phyloP scores from a whole-genome alignment of 2,329 filamentous ascomycete species.

The Hymenoscyphus salicellus region DNA sequence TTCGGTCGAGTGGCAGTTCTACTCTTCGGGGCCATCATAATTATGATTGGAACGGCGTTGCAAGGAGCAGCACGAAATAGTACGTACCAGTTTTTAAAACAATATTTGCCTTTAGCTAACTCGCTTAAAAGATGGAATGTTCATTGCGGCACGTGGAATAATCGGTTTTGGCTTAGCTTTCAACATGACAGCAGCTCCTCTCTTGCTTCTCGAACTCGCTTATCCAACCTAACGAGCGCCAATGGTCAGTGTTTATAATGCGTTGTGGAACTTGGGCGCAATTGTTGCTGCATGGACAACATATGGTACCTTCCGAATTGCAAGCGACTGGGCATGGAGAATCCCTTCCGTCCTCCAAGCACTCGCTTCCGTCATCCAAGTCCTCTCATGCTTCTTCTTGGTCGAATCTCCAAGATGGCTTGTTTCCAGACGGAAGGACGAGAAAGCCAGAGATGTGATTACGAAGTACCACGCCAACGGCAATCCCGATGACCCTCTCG shows the following conservation, averaged over 20 bases:
- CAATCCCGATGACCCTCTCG: constrained; percentile 45
- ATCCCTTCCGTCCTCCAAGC: constrained; percentile 26
- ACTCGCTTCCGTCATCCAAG: constrained; percentile 20
- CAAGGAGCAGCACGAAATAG: constrained; percentile 25
- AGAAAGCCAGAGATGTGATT: constrained; percentile 51
- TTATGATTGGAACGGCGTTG: constrained; percentile 19
- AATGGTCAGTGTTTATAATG: constrained; percentile 37
- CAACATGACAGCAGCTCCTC: constrained; percentile 35
- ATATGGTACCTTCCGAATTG: constrained; percentile 19
- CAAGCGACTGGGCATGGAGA: constrained; percentile 27
- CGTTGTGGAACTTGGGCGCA: constrained; percentile 10
- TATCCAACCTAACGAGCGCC: constrained; percentile 39
- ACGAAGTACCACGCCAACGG: constrained; percentile 55
- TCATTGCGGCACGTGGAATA: constrained; percentile 36
- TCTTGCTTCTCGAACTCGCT: constrained; percentile 38
- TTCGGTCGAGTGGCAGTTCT: constrained; percentile 23
- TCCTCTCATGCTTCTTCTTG: constrained; percentile 16
- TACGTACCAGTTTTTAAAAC: constrained; percentile 4
- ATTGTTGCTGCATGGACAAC: constrained; percentile 39
- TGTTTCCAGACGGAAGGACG: constrained; percentile 50
- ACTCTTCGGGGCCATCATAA: constrained; percentile 20
- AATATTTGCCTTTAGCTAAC: background rate
- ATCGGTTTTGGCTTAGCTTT: constrained; percentile 38
- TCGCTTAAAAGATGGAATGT: constrained; percentile 26
- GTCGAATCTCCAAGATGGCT: constrained; percentile 59